phyloP scores from a whole-genome alignment of 2,329 filamentous ascomycete species.

The Phaeosphaeria sp. region DNA sequence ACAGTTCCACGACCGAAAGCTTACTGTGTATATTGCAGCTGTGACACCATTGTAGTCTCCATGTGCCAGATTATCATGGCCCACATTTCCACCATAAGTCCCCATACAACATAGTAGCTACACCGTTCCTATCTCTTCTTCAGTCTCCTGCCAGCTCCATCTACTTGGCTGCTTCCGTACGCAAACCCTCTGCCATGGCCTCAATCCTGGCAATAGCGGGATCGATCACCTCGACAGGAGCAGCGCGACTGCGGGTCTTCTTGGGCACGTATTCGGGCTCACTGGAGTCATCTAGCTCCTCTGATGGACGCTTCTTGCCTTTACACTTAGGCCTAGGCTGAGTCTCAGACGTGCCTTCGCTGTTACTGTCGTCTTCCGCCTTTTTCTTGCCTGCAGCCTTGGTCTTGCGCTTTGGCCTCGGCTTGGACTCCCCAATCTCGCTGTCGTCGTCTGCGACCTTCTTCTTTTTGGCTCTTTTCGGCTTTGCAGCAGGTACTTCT shows the following conservation, averaged over 20 bases:
- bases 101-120: not conserved
- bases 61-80: not conserved
- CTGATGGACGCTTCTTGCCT: constrained; percentile 16
- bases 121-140: too few relatives aligned
- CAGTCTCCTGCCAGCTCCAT: not conserved
- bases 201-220: not conserved
- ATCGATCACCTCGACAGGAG: not conserved
- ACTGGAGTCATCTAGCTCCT: constrained; percentile 5
- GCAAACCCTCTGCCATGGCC: not conserved
- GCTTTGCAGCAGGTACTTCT: constrained; percentile 34
- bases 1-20: too few relatives aligned
- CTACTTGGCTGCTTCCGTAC: not conserved
- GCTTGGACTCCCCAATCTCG: constrained; percentile 10
- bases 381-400: constrained; percentile 1
- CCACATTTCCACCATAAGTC: not conserved
- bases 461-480: constrained; percentile 29
- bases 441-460: constrained; percentile 9
- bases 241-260: constrained; percentile 18
- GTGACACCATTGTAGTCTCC: too few relatives aligned
- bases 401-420: not conserved
- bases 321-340: constrained; percentile 4
- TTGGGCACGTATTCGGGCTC: constrained; percentile 18
- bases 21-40: too few relatives aligned
- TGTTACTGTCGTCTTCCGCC: not conserved
- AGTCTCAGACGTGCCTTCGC: not conserved